Conservation (phyloP, 352 stramenopile genomes). For the Pythium brachiatum region DNA sequence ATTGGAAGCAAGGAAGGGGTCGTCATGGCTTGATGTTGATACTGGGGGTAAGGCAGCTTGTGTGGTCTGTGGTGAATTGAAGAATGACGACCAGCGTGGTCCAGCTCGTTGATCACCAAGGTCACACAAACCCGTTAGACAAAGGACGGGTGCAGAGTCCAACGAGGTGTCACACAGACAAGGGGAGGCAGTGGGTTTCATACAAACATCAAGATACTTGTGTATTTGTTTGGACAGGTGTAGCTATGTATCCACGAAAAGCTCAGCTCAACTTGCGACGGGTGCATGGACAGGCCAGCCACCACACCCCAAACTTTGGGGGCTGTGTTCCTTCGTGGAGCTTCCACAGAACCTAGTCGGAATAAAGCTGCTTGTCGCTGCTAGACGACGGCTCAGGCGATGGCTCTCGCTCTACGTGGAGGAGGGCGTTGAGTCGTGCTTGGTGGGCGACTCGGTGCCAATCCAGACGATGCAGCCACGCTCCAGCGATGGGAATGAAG, state of each 20-base stretch:
- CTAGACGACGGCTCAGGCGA: not conserved
- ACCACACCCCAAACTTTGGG: not conserved
- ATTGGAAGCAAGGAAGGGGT: slow-evolving; percentile 17
- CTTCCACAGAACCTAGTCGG: not conserved
- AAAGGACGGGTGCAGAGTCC: not conserved
- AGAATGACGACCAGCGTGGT: not conserved
- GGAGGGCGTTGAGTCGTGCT: slow-evolving; percentile 34
- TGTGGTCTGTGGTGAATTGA: not conserved
- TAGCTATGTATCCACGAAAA: slow-evolving; percentile 8
- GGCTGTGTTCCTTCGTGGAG: not conserved
- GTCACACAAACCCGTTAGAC: not conserved
- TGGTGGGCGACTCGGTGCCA: slow-evolving; percentile 52
- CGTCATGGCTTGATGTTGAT: not conserved
- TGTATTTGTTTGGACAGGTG: slow-evolving; percentile 6
- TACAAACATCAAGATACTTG: slow-evolving; percentile 1
- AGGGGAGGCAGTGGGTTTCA: not conserved
- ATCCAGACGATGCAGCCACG: slow-evolving; percentile 40
- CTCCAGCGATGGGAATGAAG: slow-evolving; percentile 14
- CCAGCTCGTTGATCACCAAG: not conserved
- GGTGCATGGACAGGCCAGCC: not conserved
- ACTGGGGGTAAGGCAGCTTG: too few relatives aligned
- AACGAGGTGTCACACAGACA: not conserved
- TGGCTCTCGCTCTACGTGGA: slow-evolving; percentile 13
- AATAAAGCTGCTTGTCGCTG: not conserved
- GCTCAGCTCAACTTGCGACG: not conserved